A percentile compares a stretch with the other conserved stretches of the same genome.
These are phyloP conservation scores for Aspergillus biplanus DNA, from an alignment of 495 filamentous ascomycete species.

Conservation along the genomic window DNA sequence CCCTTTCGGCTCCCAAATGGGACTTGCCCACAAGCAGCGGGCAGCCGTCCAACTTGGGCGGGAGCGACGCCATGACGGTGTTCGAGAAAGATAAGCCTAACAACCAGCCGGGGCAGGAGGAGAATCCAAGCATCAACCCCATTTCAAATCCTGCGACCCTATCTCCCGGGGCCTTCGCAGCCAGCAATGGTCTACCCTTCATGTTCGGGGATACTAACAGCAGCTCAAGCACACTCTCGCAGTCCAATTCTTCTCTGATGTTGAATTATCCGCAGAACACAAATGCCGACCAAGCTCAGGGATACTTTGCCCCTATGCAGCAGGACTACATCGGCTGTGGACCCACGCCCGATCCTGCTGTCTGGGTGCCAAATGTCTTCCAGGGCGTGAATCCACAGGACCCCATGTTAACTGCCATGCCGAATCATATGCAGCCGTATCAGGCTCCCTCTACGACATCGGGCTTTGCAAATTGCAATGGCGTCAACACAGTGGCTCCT, in stretches of 20 bases:
- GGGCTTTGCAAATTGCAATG: slow-evolving; percentile 16
- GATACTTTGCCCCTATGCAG: background rate
- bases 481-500: slow-evolving; percentile 2
- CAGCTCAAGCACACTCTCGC: background rate
- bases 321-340: background rate
- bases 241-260: background rate
- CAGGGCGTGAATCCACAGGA: slow-evolving; percentile 18
- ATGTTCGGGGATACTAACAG: background rate
- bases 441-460: slow-evolving; percentile 11
- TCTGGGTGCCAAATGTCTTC: slow-evolving; percentile 12
- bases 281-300: background rate
- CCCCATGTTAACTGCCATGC: slow-evolving; percentile 11
- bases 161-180: background rate
- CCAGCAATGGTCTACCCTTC: background rate
- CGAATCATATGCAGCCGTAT: slow-evolving; percentile 16
- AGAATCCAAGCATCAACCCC: background rate
- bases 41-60: background rate
- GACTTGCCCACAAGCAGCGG: slow-evolving; percentile 27
- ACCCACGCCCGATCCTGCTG: background rate
- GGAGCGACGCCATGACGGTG: slow-evolving; percentile 5
- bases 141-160: background rate
- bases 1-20: slow-evolving; percentile 36
- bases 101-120: background rate
- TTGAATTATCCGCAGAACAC: background rate
- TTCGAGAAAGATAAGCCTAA: slow-evolving; percentile 3